Conservation (phyloP, 257 asterid genomes). For the Fraxinus americana region DNA sequence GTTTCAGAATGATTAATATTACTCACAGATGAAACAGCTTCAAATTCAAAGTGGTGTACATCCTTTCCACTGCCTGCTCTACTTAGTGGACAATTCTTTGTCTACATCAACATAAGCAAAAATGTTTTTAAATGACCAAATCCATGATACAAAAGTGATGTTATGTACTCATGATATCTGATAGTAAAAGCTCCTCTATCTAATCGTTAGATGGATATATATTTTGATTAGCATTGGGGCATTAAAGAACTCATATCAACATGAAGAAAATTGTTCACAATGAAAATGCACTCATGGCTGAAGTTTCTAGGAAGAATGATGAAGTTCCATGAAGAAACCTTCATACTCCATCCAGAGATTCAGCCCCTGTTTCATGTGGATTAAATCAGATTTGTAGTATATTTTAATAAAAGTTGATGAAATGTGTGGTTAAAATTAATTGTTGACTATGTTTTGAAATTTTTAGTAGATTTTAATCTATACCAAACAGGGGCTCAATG, state of each 20-base stretch:
- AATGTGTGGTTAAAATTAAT: too few species aligned
- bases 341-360: not conserved
- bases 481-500: not conserved
- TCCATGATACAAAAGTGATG: slow-evolving; percentile 13
- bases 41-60: slow-evolving; percentile 86
- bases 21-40: slow-evolving; percentile 91
- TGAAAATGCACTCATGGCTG: not conserved
- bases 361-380: too few species aligned
- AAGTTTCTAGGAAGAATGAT: not conserved
- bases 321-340: not conserved
- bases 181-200: not conserved
- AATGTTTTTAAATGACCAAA: slow-evolving; percentile 3
- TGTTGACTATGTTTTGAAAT: too few species aligned
- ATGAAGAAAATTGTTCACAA: not conserved
- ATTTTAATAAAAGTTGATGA: too few species aligned
- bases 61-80: slow-evolving; percentile 67
- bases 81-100: slow-evolving; percentile 51
- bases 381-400: too few species aligned
- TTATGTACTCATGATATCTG: slow-evolving; percentile 18
- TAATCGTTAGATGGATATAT: not conserved
- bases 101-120: slow-evolving; percentile 45
- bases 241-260: slow-evolving; percentile 12
- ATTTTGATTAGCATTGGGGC: not conserved
- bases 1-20: slow-evolving; percentile 25
- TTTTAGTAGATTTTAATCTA: too few species aligned